Evolutionary conservation across 768 basidiomycete genomes (phyloP).

Genomic region (Amanita rubescens): DNA sequence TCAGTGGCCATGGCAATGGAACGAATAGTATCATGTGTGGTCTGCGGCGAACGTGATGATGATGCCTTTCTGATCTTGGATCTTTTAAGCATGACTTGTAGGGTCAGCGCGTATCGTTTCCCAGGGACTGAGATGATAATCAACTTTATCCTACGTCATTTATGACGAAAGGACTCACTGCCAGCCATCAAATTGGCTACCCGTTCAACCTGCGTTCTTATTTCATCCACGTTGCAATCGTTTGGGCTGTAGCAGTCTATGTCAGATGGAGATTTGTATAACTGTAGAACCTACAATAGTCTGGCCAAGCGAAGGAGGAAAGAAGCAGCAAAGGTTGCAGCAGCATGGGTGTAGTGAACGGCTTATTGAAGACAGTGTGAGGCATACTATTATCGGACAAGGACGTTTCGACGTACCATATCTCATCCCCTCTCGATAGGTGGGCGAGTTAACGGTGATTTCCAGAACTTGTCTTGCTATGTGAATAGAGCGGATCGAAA

Average conservation of each 20-base stretch:
- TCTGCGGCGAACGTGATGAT: conserved; percentile 53
- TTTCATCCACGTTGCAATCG: conserved; percentile 70
- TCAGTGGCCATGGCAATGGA: conserved; percentile 32
- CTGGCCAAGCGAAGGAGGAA: conserved; percentile 82
- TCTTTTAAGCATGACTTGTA: conserved; percentile 84
- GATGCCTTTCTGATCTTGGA: conserved; percentile 56
- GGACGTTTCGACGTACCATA: conserved; percentile 49
- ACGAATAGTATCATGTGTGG: conserved; percentile 47
- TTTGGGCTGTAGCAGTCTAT: conserved; percentile 50
- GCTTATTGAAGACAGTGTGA: conserved; percentile 33
- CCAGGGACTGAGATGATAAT: conserved; percentile 63
- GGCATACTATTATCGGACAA: neutral
- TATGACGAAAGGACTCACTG: conserved; percentile 40
- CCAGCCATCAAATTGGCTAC: conserved; percentile 70
- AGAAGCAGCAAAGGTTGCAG: conserved; percentile 89
- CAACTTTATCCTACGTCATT: neutral
- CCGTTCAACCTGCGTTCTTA: conserved; percentile 71
- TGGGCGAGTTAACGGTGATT: conserved; percentile 75
- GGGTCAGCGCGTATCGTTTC: conserved; percentile 84
- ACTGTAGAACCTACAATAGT: conserved; percentile 58
- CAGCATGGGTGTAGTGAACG: conserved; percentile 87
- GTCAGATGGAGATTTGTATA: conserved; percentile 2
- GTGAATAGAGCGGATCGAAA: conserved; percentile 77
- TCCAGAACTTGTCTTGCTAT: conserved; percentile 78
- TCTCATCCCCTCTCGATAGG: conserved; percentile 88